Evolutionary conservation across 2,329 filamentous ascomycete genomes (phyloP), one percentile per base, ranked within the genome.

Genomic region (Neonectria sp.): DNA sequence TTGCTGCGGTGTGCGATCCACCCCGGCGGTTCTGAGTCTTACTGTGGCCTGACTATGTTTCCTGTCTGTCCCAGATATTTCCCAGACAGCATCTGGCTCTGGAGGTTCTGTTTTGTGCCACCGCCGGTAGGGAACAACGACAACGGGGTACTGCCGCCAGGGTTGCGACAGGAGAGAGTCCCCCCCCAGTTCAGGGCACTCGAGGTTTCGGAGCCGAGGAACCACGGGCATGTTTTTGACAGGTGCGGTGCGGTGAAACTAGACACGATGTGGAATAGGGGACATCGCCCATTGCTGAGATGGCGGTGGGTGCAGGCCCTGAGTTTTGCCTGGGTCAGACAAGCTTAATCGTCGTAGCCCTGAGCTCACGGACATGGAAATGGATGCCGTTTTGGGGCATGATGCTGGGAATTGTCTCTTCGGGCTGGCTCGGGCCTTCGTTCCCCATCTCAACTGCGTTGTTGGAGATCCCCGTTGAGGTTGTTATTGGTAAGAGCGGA

Each of bases 221-320:
- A 40, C 31, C n/a, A 60, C 27, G 31, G 56, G 6, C 13, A 29
- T 57, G 11, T 37, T 49, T 65, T 65, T 69, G 58, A 71, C 67
- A 74, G 63, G 63, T 65, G 60, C 59, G 57, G 70, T 62, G 59
- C 57, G 48, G 63, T 63, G 25, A 57, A 62, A 68, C 73, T 74
- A 75, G 73, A 67, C 51, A 60, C 71, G 70, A 74, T 73, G 56
- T 40, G 73, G 73, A 68, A 74, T 72, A 75, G 73, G 46, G 55
- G 52, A 51, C 51, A 52, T 65, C 62, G 64, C 61, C 68, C 59
- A 63, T 70, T 65, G 70, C 58, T 68, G 57, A 58, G 66, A 64
- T 53, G 55, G 55, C 55, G 63, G 68, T 63, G 71, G 73, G 65
- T 70, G 72, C 65, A 63, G 65, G 73, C 72, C 73, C 73, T 67